Evolutionary conservation across 106 monocot genomes (phyloP), one percentile per base, ranked within the genome.

Genomic region (Dioscorea alata): DNA sequence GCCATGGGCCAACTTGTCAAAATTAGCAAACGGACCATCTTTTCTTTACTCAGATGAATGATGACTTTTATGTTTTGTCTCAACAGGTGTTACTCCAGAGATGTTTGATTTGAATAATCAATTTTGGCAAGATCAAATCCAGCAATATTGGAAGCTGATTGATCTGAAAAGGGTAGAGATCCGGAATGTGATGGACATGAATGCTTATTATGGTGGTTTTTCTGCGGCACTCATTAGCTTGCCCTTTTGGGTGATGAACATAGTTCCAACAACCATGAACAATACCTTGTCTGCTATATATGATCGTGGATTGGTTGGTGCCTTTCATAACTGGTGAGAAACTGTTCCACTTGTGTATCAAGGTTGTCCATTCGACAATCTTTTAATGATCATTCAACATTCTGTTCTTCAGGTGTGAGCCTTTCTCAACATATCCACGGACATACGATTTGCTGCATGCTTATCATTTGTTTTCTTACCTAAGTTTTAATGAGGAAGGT

Each of bases 141-240:
- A 25, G 13, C 62, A 85, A 48, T 99, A 99, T 72, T 99, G 90
- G 99, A 85, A 59, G 56, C 53, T 99, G 67, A 85, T 99, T 72
- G 78, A 71, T 71, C 68, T 80, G 13, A 78, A 74, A 31, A 76
- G 77, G 63, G 71, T 54, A 22, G 83, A 78, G 23, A 83, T 93
- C 23, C 60, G 90, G 54, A 99, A 99, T 85, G 82, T 90, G 20
- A 90, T 99, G 92, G 99, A 99, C 50, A 99, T 99, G 99, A 99
- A 90, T 85, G 93, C 99, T 68, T 74, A 80, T 74, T 78, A 80
- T 81, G 99, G 93, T 67, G 92, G 93, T 64, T 99, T 99, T 88
- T 74, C 99, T 71, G 99, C 74, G 63, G 90, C 90, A 53, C 57
- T 99, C 63, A 83, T 77, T 70, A 66, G 64, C 28, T 70, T 81